Percentiles rank a stretch among this genome's conserved stretches.
Evolutionary conservation across 495 filamentous ascomycete species (phyloP).

Genomic region (Poronia punctata): DNA sequence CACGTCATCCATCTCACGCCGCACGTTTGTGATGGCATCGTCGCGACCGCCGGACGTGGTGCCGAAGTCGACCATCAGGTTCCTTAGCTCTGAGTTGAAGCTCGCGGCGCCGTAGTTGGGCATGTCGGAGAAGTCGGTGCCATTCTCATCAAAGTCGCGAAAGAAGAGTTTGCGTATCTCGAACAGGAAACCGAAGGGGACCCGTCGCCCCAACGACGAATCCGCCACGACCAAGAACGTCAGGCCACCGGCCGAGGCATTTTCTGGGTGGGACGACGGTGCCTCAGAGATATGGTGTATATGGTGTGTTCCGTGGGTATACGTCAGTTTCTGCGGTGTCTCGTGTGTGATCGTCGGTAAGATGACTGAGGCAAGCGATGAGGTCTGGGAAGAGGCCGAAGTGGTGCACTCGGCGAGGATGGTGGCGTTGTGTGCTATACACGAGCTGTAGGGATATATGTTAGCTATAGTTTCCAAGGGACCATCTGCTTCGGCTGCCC

Average conservation of each 20-base stretch:
- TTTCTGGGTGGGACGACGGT: slow-evolving; percentile 51
- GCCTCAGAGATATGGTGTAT: slow-evolving; percentile 94
- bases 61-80: slow-evolving; percentile 77
- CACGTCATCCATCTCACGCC: slow-evolving; percentile 86
- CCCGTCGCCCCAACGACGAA: slow-evolving; percentile 68
- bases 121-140: slow-evolving; percentile 65
- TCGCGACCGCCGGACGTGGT: slow-evolving; percentile 64
- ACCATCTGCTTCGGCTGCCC: slow-evolving; percentile 3
- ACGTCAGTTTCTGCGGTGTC: slow-evolving; percentile 81
- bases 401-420: slow-evolving; percentile 89
- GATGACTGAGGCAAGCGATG: slow-evolving; percentile 82
- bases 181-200: slow-evolving; percentile 87
- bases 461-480: not conserved
- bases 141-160: slow-evolving; percentile 57
- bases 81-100: slow-evolving; percentile 74
- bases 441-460: slow-evolving; percentile 51
- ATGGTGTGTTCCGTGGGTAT: slow-evolving; percentile 82
- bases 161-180: slow-evolving; percentile 89
- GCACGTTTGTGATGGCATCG: slow-evolving; percentile 78
- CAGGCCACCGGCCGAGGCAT: slow-evolving; percentile 62
- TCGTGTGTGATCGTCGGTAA: slow-evolving; percentile 89
- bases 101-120: slow-evolving; percentile 84
- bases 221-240: slow-evolving; percentile 82
- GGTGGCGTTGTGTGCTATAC: slow-evolving; percentile 83
- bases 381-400: slow-evolving; percentile 67